These are phyloP conservation scores for Calonectria pseudoreteaudii DNA, from an alignment of 2,329 filamentous ascomycete genomes.

Conservation along the genomic window DNA sequence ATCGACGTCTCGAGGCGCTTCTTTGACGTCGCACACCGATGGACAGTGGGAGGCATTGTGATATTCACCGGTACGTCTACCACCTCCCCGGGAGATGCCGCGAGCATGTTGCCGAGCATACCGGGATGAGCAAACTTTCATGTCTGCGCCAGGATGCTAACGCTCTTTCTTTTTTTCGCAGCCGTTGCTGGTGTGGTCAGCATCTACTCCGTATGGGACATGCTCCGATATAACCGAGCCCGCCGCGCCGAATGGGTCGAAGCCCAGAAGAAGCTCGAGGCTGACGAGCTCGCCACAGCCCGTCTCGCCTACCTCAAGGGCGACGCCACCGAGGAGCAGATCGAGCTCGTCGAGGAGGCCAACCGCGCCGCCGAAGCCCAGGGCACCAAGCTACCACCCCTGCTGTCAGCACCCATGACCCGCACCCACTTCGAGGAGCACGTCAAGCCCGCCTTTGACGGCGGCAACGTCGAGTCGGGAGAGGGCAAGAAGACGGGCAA, in stretches of 20 bases:
- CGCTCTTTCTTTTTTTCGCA: slow-evolving; percentile 39
- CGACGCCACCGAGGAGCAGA: slow-evolving; percentile 67
- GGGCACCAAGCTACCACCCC: slow-evolving; percentile 62
- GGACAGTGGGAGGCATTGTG: slow-evolving; percentile 66
- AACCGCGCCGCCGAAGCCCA: slow-evolving; percentile 59
- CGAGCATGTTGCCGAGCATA: not conserved
- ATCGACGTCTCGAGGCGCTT: slow-evolving; percentile 61
- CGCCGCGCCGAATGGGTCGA: slow-evolving; percentile 70
- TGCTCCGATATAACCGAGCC: slow-evolving; percentile 71
- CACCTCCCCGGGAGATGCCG: not conserved
- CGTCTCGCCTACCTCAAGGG: slow-evolving; percentile 71
- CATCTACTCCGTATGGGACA: slow-evolving; percentile 70
- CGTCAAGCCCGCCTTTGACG: slow-evolving; percentile 47
- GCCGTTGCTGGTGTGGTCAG: slow-evolving; percentile 67
- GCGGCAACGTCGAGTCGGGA: slow-evolving; percentile 24
- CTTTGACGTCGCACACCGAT: slow-evolving; percentile 67
- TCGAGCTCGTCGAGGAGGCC: slow-evolving; percentile 67
- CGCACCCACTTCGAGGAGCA: slow-evolving; percentile 51
- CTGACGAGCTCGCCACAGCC: slow-evolving; percentile 67
- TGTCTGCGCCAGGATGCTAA: slow-evolving; percentile 8
- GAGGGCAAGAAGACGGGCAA: slow-evolving; percentile 46
- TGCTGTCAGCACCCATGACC: slow-evolving; percentile 60
- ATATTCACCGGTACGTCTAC: slow-evolving; percentile 65
- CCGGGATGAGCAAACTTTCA: not conserved
- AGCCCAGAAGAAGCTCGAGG: slow-evolving; percentile 64